Evolutionary conservation across 257 asterid genomes (phyloP).

Genomic region (Datura wrightii): DNA sequence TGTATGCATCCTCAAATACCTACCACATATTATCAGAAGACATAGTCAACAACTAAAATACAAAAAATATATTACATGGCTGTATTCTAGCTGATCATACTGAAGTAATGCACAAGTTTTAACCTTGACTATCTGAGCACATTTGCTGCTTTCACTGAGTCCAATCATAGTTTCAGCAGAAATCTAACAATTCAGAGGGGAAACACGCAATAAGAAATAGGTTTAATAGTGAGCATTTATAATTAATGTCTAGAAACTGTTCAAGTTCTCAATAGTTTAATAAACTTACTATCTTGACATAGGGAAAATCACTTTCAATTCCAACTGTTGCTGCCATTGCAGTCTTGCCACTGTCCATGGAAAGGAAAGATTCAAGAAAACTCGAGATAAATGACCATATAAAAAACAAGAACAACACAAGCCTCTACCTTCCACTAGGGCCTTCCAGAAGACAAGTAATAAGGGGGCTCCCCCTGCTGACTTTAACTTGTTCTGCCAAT

Average conservation of each 20-base stretch:
- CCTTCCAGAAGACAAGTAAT: slow-evolving; percentile 97
- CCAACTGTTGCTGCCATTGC: slow-evolving; percentile 98
- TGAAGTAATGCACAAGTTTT: slow-evolving; percentile 29
- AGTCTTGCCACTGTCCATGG: slow-evolving; percentile 86
- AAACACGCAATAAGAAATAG: slow-evolving; percentile 32
- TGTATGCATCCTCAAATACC: slow-evolving; percentile 99
- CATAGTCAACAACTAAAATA: slow-evolving; percentile 35
- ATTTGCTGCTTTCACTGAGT: slow-evolving; percentile 91
- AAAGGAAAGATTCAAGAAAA: background rate
- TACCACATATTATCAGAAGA: slow-evolving; percentile 44
- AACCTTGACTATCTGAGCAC: slow-evolving; percentile 95
- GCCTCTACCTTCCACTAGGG: slow-evolving; percentile 91
- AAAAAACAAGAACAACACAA: slow-evolving; percentile 33
- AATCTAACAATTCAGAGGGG: slow-evolving; percentile 56
- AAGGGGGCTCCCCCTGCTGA: slow-evolving; percentile 86
- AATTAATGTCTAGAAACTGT: slow-evolving; percentile 2
- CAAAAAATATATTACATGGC: background rate
- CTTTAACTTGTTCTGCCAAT: slow-evolving; percentile 92
- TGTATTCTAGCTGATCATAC: background rate
- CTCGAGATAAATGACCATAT: background rate
- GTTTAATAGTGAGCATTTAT: slow-evolving; percentile 25
- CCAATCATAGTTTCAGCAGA: slow-evolving; percentile 99
- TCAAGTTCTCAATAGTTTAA: slow-evolving; percentile 24
- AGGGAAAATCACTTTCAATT: slow-evolving; percentile 90
- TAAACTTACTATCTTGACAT: slow-evolving; percentile 90